These are phyloP conservation scores for Bromus sterilis DNA, from an alignment of 176 grass and related monocot genomes.

Conservation along the genomic window DNA sequence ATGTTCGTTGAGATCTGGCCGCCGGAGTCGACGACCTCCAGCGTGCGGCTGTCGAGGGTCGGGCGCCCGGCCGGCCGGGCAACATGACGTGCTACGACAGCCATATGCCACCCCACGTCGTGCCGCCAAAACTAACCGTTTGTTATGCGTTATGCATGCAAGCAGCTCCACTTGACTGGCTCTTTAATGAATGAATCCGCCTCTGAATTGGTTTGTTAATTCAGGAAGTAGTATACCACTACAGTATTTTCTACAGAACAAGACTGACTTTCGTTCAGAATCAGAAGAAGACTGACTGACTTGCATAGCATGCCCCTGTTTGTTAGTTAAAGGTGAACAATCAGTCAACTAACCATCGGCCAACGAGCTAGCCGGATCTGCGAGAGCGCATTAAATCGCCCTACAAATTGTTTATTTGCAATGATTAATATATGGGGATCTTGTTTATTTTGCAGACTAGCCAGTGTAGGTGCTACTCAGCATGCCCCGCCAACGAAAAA, in stretches of 20 bases:
- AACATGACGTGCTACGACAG: neutral
- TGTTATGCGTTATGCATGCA: neutral
- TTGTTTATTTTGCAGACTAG: neutral
- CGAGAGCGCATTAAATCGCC: neutral
- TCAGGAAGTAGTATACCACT: no score
- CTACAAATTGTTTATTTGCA: neutral
- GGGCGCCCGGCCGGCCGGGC: slow-evolving; percentile 7
- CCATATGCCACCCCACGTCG: neutral
- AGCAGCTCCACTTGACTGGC: neutral
- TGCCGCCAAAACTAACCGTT: neutral
- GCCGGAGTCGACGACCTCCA: neutral
- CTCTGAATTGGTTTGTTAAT: no score
- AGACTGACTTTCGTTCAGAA: neutral
- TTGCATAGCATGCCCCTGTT: neutral
- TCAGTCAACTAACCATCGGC: neutral
- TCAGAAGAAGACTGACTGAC: neutral
- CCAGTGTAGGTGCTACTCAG: neutral
- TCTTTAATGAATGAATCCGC: neutral
- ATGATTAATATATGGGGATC: neutral
- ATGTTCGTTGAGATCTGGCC: slow-evolving; percentile 13
- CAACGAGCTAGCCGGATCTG: neutral
- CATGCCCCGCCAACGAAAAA: neutral
- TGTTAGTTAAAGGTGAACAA: neutral
- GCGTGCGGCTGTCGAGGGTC: neutral
- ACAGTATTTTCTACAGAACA: no score